Evolutionary conservation across 164 flowering plant species (phyloP).

Genomic region (Malania oleifera): DNA sequence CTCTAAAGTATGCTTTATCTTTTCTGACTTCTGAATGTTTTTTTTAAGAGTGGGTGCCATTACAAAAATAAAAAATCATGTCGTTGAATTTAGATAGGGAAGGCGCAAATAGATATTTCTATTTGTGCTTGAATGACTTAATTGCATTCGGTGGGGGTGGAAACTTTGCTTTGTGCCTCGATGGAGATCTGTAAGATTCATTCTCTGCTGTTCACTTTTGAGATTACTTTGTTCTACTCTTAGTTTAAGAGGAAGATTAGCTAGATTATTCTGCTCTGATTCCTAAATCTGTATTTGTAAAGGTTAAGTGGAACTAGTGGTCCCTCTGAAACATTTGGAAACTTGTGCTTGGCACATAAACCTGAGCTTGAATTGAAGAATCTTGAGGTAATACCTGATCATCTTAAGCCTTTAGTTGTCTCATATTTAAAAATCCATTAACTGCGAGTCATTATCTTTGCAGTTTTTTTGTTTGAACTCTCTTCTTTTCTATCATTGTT

Average conservation of each 20-base stretch:
- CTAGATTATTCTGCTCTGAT: conserved; percentile 5
- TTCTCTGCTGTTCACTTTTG: neutral
- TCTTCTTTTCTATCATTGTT: neutral
- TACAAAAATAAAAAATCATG: too few species aligned
- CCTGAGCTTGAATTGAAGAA: conserved; percentile 82
- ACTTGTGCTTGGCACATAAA: conserved; percentile 72
- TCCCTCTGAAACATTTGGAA: conserved; percentile 91
- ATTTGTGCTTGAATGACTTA: conserved; percentile 74
- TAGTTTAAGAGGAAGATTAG: neutral
- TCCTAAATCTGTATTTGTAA: conserved; percentile 14
- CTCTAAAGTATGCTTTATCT: too few species aligned
- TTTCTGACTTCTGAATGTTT: neutral
- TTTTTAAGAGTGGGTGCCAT: conserved; percentile 1
- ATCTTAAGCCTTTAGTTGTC: too few species aligned
- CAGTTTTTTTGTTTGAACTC: neutral
- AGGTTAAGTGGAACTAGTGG: conserved; percentile 95
- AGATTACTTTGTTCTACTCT: neutral
- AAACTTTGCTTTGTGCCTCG: conserved; percentile 79
- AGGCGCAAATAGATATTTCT: conserved; percentile 90
- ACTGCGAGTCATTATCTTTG: neutral
- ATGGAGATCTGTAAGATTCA: conserved; percentile 81
- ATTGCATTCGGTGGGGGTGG: conserved; percentile 94
- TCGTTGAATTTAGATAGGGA: too few species aligned
- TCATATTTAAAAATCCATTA: too few species aligned
- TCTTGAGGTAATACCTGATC: conserved; percentile 69